Evolutionary conservation across 768 basidiomycete species (phyloP), one percentile per base, ranked within the genome.

Genomic region (Basidioascus undulatus): DNA sequence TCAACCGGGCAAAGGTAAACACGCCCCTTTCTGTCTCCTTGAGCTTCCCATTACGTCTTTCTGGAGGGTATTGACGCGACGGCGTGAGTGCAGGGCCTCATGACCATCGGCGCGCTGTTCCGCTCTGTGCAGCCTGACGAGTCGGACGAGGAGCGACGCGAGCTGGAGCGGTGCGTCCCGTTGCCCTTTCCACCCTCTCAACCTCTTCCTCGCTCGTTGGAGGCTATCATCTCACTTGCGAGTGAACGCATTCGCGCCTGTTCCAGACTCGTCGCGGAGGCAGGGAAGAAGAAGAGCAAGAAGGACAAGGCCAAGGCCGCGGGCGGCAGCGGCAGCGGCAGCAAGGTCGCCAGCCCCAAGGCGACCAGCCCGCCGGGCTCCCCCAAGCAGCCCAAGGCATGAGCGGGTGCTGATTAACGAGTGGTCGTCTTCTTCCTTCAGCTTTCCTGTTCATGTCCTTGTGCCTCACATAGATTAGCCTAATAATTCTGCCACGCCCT

Each of bases 151-250:
- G 87, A 86, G 51, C 71, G 87, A 27, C 68, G 87, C 37, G 83
- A 89, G 57, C 70, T 94, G 15, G 87, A 94, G 59, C 64, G 84
- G 83, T 83, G n/a, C n/a, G n/a, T n/a, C n/a, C n/a, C n/a, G n/a
- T n/a, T n/a, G n/a, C n/a, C n/a, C n/a, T n/a, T n/a, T n/a, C n/a
- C n/a, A n/a, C n/a, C n/a, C n/a, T 6, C 21, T 13, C 27, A 21
- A 20, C 25, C 32, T 49, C 37, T 35, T n/a, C 39, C 13, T 10
- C n/a, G 12, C 12, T 35, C 43, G 32, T 33, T 15, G 31, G 28
- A 23, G 15, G 8, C 32, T 28, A 11, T 19, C 27, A 26, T 7
- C 32, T 32, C 26, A 31, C 35, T 10, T 40, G 21, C 18, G 18
- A 16, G 18, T 30, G n/a, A n/a, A n/a, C n/a, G n/a, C n/a, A n/a